Evolutionary conservation across 768 basidiomycete species (phyloP), one percentile per base, ranked within the genome.

Genomic region (Amanita pallidorosea): DNA sequence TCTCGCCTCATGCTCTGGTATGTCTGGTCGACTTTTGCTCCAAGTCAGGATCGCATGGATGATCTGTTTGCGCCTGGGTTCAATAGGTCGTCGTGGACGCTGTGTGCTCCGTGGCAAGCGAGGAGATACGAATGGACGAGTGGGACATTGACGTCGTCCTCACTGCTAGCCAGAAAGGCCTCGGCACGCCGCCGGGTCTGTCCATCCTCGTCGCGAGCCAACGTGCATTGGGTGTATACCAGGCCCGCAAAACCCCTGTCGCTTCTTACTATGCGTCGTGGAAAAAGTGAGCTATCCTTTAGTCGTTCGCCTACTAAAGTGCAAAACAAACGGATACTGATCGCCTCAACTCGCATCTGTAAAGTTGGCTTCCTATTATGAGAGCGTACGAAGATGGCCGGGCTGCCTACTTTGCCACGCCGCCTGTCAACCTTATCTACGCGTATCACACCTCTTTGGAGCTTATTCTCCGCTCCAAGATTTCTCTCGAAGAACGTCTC

Each of bases 91-190:
- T 88, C 7, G 72, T 92, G 53, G 96, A 99, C 61, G 90, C 81
- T n/a, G 96, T 99, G 23, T 99, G 96, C 68, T 85, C 92, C 2
- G 92, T 97, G 13, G 96, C 89, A 5, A 89, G 85, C 58, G 96
- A 98, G 64, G 92, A 97, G 64, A 93, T 99, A 59, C 80, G 74
- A 41, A 87, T 96, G 73, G 96, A 98, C 58, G 83, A 78, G 2
- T 98, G 96, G 96, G 82, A 76, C 22, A 73, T 98, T 48, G 96
- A 99, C 57, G 81, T 93, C 34, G 85, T 98, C 22, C 58, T 94
- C 37, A 79, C 84, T 13, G 92, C 89, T 8, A 83, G 81, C 52
- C 92, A 95, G 66, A 96, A 96, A 63, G 96, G 95, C 36, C 80
- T 99, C 18, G 86, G 93, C 27, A 80, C 85, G 0, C 96, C 96